These are phyloP conservation scores for Bassia scoparia DNA, from an alignment of 148 eudicot species.

Conservation along the genomic window DNA sequence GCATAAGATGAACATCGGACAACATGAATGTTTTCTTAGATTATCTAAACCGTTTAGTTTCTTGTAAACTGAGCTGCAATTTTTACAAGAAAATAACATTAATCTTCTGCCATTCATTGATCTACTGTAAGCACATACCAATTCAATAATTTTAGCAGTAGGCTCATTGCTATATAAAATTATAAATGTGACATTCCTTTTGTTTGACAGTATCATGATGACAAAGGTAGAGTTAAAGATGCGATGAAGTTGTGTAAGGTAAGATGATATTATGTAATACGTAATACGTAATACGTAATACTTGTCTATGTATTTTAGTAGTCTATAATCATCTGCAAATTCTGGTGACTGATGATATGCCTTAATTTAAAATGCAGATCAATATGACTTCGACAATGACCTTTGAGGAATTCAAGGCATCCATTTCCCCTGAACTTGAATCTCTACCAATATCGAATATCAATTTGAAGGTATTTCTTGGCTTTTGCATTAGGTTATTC, in stretches of 20 bases:
- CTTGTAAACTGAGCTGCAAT: neutral
- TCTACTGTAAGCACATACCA: neutral
- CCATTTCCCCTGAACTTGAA: constrained; percentile 43
- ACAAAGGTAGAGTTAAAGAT: constrained; percentile 77
- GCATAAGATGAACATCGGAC: no score
- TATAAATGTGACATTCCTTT: neutral
- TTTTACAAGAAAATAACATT: neutral
- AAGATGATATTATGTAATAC: constrained; percentile 14
- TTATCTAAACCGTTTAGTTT: neutral
- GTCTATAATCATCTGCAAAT: neutral
- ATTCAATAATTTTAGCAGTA: neutral
- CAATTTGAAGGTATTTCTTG: constrained; percentile 58
- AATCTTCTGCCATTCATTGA: neutral
- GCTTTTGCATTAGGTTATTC: neutral
- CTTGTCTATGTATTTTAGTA: neutral
- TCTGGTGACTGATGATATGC: neutral
- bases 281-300: no score
- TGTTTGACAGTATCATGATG: constrained; percentile 80
- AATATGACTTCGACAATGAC: constrained; percentile 55
- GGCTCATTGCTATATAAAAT: neutral
- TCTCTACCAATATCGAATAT: constrained; percentile 56
- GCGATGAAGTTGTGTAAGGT: constrained; percentile 68
- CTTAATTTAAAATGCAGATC: constrained; percentile 40
- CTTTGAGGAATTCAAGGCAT: constrained; percentile 70
- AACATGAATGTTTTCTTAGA: no score